These are phyloP conservation scores for Lipomyces chichibuensis DNA, from an alignment of 805 yeast species.

Conservation along the genomic window DNA sequence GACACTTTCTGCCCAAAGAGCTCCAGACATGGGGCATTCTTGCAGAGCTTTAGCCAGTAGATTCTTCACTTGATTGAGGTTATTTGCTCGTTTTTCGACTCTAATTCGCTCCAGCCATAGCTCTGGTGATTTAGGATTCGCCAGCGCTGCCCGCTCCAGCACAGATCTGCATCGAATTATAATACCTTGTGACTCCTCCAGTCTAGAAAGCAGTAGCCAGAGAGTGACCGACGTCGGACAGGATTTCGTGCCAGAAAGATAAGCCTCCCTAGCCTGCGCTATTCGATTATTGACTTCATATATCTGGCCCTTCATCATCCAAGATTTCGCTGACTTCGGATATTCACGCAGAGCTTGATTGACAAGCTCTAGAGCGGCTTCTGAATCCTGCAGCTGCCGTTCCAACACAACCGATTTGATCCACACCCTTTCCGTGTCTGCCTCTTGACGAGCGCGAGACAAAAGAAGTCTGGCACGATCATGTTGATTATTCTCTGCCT, in stretches of 20 bases:
- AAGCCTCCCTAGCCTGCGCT: conserved; percentile 53
- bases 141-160: conserved; percentile 65
- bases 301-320: conserved; percentile 67
- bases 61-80: conserved; percentile 56
- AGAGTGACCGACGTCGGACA: conserved; percentile 52
- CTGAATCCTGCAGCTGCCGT: conserved; percentile 47
- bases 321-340: conserved; percentile 57
- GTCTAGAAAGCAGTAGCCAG: conserved; percentile 58
- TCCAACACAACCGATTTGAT: conserved; percentile 60
- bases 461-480: conserved; percentile 48
- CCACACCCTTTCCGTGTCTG: conserved; percentile 59
- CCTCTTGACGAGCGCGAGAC: conserved; percentile 47
- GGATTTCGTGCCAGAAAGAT: conserved; percentile 53
- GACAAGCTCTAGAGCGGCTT: conserved; percentile 49
- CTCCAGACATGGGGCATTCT: conserved; percentile 59
- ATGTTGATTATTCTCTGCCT: conserved; percentile 49
- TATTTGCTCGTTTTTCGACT: conserved; percentile 59
- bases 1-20: conserved; percentile 69
- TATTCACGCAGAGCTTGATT: conserved; percentile 54
- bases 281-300: conserved; percentile 43
- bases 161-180: conserved; percentile 68
- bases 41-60: conserved; percentile 62
- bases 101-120: conserved; percentile 62
- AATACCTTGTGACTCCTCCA: conserved; percentile 53
- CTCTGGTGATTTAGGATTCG: conserved; percentile 53